Evolutionary conservation across 2,329 filamentous ascomycete genomes (phyloP).

Genomic region (Plenodomus tracheiphilus): DNA sequence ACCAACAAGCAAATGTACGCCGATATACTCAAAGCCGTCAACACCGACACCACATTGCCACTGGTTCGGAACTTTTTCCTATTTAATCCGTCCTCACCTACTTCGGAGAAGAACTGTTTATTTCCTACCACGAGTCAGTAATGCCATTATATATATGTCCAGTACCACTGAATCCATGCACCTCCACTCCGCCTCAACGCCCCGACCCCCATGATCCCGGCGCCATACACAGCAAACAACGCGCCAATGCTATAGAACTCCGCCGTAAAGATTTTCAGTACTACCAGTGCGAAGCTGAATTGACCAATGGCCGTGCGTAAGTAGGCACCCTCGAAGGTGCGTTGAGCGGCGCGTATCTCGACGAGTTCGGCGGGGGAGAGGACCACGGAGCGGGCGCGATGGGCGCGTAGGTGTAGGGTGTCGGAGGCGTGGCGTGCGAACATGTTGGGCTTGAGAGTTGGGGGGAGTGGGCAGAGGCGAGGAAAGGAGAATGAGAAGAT

Average conservation of each 20-base stretch:
- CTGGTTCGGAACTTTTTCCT: constrained; percentile 67
- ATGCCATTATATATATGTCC: background rate
- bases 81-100: constrained; percentile 63
- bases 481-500: too few relatives aligned
- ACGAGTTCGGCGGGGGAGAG: constrained; percentile 84
- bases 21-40: constrained; percentile 64
- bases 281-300: constrained; percentile 91
- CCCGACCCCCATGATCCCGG: constrained; percentile 79
- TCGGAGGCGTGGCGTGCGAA: constrained; percentile 62
- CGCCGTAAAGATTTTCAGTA: constrained; percentile 93
- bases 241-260: constrained; percentile 99
- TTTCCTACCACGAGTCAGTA: constrained; percentile 57
- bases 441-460: too few relatives aligned
- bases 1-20: constrained; percentile 64
- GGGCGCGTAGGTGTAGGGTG: constrained; percentile 75
- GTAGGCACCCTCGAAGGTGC: constrained; percentile 97
- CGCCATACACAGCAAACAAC: constrained; percentile 88
- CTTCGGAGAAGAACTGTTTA: constrained; percentile 80
- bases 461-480: too few relatives aligned
- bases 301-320: constrained; percentile 92
- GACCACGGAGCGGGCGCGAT: constrained; percentile 81
- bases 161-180: constrained; percentile 5
- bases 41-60: constrained; percentile 66
- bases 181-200: constrained; percentile 84
- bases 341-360: constrained; percentile 90